Base-by-base conservation (phyloP, 768 basidiomycete species). In the Psilocybe tampanensis region DNA sequence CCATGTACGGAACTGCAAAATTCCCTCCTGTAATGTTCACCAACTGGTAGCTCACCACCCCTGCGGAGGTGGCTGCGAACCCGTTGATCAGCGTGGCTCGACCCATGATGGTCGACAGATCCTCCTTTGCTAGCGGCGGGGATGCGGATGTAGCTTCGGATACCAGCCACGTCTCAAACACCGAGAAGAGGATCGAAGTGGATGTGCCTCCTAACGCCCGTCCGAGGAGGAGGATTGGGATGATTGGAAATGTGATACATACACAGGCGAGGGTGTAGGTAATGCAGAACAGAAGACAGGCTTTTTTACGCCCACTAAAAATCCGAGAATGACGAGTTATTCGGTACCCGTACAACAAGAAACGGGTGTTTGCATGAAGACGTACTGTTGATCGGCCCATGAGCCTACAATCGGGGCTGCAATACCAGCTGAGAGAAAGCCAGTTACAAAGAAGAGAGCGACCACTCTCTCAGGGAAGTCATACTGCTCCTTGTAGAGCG, bases 121-220 rank as follows among this genome's bases (percentile, higher is more conserved):
- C n/a, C n/a, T n/a, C n/a, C 4, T 4, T 29, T 11, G 79, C 69
- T 8, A 82, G 76, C 1, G 84, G 74, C 8, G 91, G 74, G 1
- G 78, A 73, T 8, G 80, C 63, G 12, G 78, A 70, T 21, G 80
- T 80, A 15, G 86, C 75, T 0, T 88, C 79, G 2, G 87, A 86
- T 44, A 91, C 78, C 45, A 92, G 74, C 90, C 90, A 92, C 21
- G 88, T 85, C 62, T 92, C 89, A 61, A 91, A 90, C 7, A 81
- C 85, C 12, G 86, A 88, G 72, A 85, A 90, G 32, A 90, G 80
- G 60, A 90, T 90, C 18, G 89, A 86, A 0, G 89, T 90, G 1
- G 89, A 88, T 39, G 88, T 67, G 1, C 90, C 90, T 1, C 86
- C 90, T 5, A 88, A 74, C 15, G 89, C 66, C 24, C 90, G 83